Conservation (phyloP, 805 yeast genomes). For the Kodamaea hsintzibuensis region DNA sequence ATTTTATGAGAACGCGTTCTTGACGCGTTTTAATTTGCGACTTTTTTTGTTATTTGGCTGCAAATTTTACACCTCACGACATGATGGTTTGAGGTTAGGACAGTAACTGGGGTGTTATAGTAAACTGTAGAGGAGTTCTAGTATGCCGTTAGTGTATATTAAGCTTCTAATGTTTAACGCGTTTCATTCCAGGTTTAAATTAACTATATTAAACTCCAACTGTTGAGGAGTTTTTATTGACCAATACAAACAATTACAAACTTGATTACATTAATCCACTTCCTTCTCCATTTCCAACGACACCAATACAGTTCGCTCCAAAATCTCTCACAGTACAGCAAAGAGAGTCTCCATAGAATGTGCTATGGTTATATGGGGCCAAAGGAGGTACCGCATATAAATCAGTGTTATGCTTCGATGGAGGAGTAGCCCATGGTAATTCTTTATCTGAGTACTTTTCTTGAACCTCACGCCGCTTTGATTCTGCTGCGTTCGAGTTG, state of each 20-base stretch:
- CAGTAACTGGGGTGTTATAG: too few relatives aligned
- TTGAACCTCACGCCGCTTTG: neutral
- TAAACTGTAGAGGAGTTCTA: too few relatives aligned
- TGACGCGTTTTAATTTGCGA: constrained; percentile 3
- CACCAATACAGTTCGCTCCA: constrained; percentile 10
- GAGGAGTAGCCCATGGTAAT: constrained; percentile 1
- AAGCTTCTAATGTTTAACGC: too few relatives aligned
- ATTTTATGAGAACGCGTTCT: neutral
- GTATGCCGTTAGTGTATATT: too few relatives aligned
- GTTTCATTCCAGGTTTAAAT: too few relatives aligned
- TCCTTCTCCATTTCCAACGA: constrained; percentile 4
- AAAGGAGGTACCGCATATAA: constrained; percentile 13
- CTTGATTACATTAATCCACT: neutral
- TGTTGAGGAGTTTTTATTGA: too few relatives aligned
- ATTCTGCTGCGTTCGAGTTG: neutral
- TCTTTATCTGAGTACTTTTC: constrained; percentile 4
- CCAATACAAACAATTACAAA: neutral
- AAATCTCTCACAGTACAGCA: constrained; percentile 12
- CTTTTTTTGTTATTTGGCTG: neutral
- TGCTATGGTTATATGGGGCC: constrained; percentile 6
- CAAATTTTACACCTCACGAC: neutral
- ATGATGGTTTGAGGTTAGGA: too few relatives aligned
- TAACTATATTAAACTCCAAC: too few relatives aligned
- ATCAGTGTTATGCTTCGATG: constrained; percentile 2
- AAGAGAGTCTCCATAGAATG: constrained; percentile 9